These are phyloP conservation scores for Lasiodiplodia hormozganensis DNA, from an alignment of 2,329 filamentous ascomycete species.

Conservation along the genomic window DNA sequence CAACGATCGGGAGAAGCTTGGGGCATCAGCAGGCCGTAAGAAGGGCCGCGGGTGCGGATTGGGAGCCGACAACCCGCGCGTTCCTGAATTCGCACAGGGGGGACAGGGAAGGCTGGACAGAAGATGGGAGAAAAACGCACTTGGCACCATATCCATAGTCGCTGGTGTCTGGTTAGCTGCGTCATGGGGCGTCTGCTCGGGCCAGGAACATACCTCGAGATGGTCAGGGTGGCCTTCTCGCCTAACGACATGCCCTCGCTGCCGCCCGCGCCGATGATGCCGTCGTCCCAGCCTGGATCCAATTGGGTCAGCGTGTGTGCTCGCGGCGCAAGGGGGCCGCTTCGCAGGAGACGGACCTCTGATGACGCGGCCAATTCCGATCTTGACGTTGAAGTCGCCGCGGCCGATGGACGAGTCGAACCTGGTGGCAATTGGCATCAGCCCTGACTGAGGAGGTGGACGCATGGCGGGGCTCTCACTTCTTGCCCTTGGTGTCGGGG, in stretches of 20 bases:
- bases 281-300: slow-evolving; percentile 64
- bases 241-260: slow-evolving; percentile 79
- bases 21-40: slow-evolving; percentile 23
- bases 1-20: slow-evolving; percentile 6
- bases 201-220: slow-evolving; percentile 68
- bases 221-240: slow-evolving; percentile 86
- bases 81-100: slow-evolving; percentile 29
- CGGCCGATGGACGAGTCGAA: slow-evolving; percentile 88
- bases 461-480: slow-evolving; percentile 64
- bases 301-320: slow-evolving; percentile 29
- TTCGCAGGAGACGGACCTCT: slow-evolving; percentile 65
- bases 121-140: slow-evolving; percentile 36
- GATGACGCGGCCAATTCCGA: slow-evolving; percentile 87
- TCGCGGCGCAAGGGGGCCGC: slow-evolving; percentile 32
- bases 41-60: slow-evolving; percentile 10
- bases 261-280: slow-evolving; percentile 61
- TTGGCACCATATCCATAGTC: slow-evolving; percentile 47
- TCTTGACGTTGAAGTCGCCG: slow-evolving; percentile 76
- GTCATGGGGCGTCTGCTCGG: slow-evolving; percentile 29
- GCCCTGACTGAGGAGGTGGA: neutral
- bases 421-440: slow-evolving; percentile 54
- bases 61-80: slow-evolving; percentile 9
- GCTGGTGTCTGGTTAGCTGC: slow-evolving; percentile 30
- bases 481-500: slow-evolving; percentile 68
- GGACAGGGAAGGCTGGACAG: slow-evolving; percentile 1